Percentiles rank a stretch among this genome's conserved stretches.
These are phyloP conservation scores for Trichoderma citrinoviride DNA, from an alignment of 2,329 filamentous ascomycete species.

Conservation along the genomic window DNA sequence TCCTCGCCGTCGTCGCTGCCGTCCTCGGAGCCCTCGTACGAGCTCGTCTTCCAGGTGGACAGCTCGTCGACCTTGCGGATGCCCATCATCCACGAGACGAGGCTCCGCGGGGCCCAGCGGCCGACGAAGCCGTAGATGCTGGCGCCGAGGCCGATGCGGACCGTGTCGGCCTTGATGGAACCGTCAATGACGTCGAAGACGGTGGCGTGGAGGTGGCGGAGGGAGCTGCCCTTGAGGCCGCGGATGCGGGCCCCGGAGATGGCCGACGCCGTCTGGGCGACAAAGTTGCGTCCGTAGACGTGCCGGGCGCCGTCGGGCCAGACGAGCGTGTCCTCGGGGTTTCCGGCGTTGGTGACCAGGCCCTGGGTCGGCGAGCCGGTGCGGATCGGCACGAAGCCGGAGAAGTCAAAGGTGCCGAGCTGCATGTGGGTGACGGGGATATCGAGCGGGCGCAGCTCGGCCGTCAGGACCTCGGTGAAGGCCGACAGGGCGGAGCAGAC, in stretches of 20 bases:
- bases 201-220: conserved; percentile 77
- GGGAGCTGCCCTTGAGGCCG: conserved; percentile 64
- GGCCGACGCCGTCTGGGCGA: conserved; percentile 53
- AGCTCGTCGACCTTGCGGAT: conserved; percentile 61
- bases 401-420: conserved; percentile 86
- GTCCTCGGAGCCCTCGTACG: conserved; percentile 40
- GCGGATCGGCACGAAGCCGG: conserved; percentile 56
- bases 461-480: conserved; percentile 76
- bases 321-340: conserved; percentile 49
- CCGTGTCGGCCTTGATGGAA: conserved; percentile 57
- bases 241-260: conserved; percentile 57
- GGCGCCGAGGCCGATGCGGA: conserved; percentile 82
- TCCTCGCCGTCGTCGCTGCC: conserved; percentile 37
- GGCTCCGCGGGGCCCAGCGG: conserved; percentile 68
- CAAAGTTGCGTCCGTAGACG: conserved; percentile 62
- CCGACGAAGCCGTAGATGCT: conserved; percentile 83
- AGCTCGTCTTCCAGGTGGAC: conserved; percentile 51
- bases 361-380: conserved; percentile 34
- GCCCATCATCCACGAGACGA: conserved; percentile 95
- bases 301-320: conserved; percentile 63
- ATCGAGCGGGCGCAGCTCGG: conserved; percentile 71
- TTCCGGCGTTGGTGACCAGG: conserved; percentile 41
- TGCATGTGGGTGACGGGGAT: conserved; percentile 85
- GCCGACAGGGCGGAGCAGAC: conserved; percentile 84
- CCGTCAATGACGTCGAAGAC: conserved; percentile 86